Percentiles rank a stretch among this genome's conserved stretches.
phyloP scores from a whole-genome alignment of 2,329 filamentous ascomycete species.

The Phyllosticta citrichinensis region DNA sequence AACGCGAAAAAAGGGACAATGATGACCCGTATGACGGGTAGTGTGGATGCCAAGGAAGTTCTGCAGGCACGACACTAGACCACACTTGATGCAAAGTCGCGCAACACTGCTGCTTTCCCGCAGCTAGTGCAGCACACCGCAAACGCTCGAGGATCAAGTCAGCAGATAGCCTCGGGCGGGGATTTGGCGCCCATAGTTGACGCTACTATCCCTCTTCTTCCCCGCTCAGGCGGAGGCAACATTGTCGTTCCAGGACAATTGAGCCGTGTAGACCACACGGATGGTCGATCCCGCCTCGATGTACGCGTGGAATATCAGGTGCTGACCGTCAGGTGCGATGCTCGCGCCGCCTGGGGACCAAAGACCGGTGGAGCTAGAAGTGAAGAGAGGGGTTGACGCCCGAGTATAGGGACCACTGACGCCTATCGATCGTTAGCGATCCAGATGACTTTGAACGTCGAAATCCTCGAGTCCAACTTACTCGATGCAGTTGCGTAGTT shows the following conservation, averaged over 20 bases:
- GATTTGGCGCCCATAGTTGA: not conserved
- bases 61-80: not conserved
- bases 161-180: not conserved
- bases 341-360: constrained; percentile 10
- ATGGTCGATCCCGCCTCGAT: not conserved
- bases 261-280: constrained; percentile 4
- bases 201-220: not conserved
- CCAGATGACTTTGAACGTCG: not conserved
- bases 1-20: not conserved
- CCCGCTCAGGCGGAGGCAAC: not conserved
- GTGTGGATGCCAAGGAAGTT: not conserved
- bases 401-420: constrained; percentile 9
- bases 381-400: constrained; percentile 4
- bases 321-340: constrained; percentile 2
- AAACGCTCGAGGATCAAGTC: not conserved
- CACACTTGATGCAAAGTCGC: not conserved
- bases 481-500: constrained; percentile 41
- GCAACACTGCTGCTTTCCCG: not conserved
- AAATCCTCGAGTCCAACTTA: not conserved
- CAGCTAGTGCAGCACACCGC: not conserved
- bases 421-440: not conserved
- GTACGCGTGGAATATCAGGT: constrained; percentile 9
- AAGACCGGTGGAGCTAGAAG: constrained; percentile 3
- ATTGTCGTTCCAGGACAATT: constrained; percentile 1
- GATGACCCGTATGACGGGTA: not conserved